Evolutionary conservation across 2,329 filamentous ascomycete species (phyloP).

Genomic region (Phyllosticta ampelicida): DNA sequence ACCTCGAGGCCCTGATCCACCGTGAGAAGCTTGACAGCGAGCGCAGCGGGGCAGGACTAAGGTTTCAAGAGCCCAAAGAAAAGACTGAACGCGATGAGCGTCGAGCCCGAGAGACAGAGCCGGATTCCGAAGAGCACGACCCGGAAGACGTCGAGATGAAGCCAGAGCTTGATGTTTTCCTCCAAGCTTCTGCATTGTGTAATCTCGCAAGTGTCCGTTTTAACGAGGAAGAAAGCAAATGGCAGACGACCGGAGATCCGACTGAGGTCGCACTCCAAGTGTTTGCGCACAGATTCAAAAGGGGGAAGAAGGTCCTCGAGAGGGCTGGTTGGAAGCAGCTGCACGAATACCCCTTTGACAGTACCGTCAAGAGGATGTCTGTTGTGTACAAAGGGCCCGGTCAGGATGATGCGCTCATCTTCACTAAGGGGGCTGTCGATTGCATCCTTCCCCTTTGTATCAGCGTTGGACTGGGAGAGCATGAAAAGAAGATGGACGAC

Average conservation of each 20-base stretch:
- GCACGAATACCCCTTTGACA: slow-evolving; percentile 31
- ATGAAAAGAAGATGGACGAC: slow-evolving; percentile 11
- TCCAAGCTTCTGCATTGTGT: slow-evolving; percentile 29
- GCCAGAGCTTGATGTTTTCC: slow-evolving; percentile 21
- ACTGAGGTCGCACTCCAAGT: slow-evolving; percentile 32
- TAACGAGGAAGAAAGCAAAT: slow-evolving; percentile 30
- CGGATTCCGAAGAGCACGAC: slow-evolving; percentile 11
- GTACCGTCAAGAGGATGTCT: slow-evolving; percentile 30
- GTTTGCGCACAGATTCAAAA: slow-evolving; percentile 27
- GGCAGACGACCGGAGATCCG: slow-evolving; percentile 26
- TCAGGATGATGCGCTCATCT: slow-evolving; percentile 22
- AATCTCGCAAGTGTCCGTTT: slow-evolving; percentile 42
- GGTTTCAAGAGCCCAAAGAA: slow-evolving; percentile 21
- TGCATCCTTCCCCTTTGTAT: slow-evolving; percentile 11
- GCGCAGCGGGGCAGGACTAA: slow-evolving; percentile 17
- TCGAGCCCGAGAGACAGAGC: slow-evolving; percentile 11
- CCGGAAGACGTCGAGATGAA: slow-evolving; percentile 19
- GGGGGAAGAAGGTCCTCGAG: slow-evolving; percentile 23
- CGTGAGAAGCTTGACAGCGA: slow-evolving; percentile 15
- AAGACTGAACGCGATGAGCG: slow-evolving; percentile 14
- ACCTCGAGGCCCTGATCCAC: slow-evolving; percentile 15
- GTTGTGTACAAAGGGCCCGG: slow-evolving; percentile 27
- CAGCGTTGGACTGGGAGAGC: slow-evolving; percentile 25
- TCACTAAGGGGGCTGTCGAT: slow-evolving; percentile 31
- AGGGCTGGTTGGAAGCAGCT: slow-evolving; percentile 21